These are phyloP conservation scores for Ogataea paradorogensis DNA, from an alignment of 805 yeast genomes.

Conservation along the genomic window DNA sequence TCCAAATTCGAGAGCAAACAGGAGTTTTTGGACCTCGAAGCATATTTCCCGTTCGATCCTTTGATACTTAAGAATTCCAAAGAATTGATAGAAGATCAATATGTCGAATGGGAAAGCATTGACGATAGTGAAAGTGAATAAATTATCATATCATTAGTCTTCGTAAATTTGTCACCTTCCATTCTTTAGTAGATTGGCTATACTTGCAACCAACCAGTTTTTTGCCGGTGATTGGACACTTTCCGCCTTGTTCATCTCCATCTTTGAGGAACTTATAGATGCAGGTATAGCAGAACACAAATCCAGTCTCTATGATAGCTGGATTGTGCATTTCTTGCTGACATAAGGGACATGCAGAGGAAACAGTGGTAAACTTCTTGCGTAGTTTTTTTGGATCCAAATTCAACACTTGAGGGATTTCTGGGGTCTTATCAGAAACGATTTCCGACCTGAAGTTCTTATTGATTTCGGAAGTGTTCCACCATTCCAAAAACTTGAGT, in stretches of 20 bases:
- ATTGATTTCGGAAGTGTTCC: conserved; percentile 73
- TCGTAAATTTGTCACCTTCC: conserved; percentile 76
- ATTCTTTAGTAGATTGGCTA: conserved; percentile 52
- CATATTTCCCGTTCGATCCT: conserved; percentile 97
- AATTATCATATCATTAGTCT: conserved; percentile 55
- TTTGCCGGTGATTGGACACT: conserved; percentile 82
- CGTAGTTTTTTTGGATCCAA: conserved; percentile 16
- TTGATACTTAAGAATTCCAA: conserved; percentile 65
- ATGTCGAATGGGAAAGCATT: conserved; percentile 82
- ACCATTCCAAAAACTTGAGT: conserved; percentile 88
- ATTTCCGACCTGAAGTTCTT: conserved; percentile 49
- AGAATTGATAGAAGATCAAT: conserved; percentile 49
- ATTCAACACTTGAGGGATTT: conserved; percentile 32
- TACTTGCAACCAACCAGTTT: conserved; percentile 68
- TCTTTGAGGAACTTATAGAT: conserved; percentile 62
- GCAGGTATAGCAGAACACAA: conserved; percentile 86
- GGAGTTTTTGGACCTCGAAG: conserved; percentile 84
- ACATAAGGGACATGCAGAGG: conserved; percentile 66
- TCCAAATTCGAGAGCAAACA: conserved; percentile 45
- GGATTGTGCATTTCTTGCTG: conserved; percentile 64
- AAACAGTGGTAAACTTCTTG: conserved; percentile 26
- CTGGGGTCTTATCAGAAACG: conserved; percentile 19
- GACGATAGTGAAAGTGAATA: conserved; percentile 43
- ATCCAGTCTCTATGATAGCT: conserved; percentile 87
- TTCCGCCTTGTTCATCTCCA: conserved; percentile 52